A percentile compares a stretch with the other conserved stretches of the same genome.
phyloP scores from a whole-genome alignment of 257 asterid genomes.

The Hygrophila difformis region DNA sequence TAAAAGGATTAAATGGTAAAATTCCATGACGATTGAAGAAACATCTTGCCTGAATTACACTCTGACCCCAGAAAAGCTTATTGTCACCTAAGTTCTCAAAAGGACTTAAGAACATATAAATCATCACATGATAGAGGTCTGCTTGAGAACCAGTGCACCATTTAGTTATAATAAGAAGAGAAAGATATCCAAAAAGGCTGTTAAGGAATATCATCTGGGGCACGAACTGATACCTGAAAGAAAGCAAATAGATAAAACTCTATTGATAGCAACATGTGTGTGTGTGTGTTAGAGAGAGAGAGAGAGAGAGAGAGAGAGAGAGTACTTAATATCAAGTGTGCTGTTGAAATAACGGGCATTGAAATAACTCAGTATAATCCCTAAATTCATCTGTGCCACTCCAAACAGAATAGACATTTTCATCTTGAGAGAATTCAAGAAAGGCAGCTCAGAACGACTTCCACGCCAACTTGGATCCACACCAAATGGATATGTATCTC shows the following conservation, averaged over 20 bases:
- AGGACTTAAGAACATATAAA: constrained; percentile 97
- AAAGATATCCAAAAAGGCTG: constrained; percentile 95
- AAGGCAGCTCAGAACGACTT: constrained; percentile 95
- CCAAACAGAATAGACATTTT: constrained; percentile 95
- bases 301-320: constrained; percentile 13
- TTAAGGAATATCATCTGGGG: constrained; percentile 94
- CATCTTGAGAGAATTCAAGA: constrained; percentile 96
- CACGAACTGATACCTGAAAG: constrained; percentile 80
- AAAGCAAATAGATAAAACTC: constrained; percentile 23
- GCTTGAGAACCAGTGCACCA: constrained; percentile 99
- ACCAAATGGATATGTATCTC: constrained; percentile 90
- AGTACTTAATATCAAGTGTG: constrained; percentile 70
- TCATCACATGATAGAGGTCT: constrained; percentile 97
- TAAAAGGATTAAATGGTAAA: neutral
- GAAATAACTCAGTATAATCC: constrained; percentile 79
- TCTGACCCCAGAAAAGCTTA: constrained; percentile 85
- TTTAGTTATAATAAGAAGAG: constrained; percentile 76
- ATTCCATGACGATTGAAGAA: constrained; percentile 14
- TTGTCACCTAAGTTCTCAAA: constrained; percentile 86
- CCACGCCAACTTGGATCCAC: constrained; percentile 99
- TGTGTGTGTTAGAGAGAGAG: neutral
- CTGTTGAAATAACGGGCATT: constrained; percentile 70
- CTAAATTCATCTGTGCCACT: constrained; percentile 90
- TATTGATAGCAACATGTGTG: constrained; percentile 5
- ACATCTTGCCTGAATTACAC: constrained; percentile 70